Conservation (phyloP, 164 flowering plant species). For the Dillenia suffruticosa region DNA sequence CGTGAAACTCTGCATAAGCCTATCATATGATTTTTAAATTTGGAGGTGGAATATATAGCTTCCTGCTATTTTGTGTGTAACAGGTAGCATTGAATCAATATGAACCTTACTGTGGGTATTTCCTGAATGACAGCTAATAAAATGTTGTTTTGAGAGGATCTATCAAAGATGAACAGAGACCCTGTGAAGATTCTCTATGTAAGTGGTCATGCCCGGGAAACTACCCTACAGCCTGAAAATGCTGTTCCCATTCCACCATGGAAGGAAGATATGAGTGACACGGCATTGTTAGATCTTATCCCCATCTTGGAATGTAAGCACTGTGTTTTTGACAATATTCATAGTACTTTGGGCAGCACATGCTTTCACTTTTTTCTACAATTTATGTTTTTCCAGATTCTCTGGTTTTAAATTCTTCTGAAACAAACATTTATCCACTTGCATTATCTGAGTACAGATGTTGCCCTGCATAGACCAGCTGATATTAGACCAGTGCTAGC, state of each 20-base stretch:
- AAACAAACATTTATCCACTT: not conserved
- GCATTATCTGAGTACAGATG: constrained; percentile 42
- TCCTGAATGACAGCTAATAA: not conserved
- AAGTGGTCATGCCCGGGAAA: constrained; percentile 75
- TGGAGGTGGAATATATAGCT: no score
- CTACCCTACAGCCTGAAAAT: constrained; percentile 82
- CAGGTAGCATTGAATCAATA: no score
- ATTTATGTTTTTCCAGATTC: no score
- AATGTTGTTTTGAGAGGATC: constrained; percentile 51
- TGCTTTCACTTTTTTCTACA: no score
- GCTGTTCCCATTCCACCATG: constrained; percentile 68
- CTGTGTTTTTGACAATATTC: not conserved
- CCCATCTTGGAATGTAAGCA: constrained; percentile 88
- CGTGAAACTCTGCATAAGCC: no score
- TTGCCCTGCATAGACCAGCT: constrained; percentile 70
- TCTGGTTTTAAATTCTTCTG: no score
- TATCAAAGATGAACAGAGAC: constrained; percentile 85
- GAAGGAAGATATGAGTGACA: constrained; percentile 70
- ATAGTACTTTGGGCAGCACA: no score
- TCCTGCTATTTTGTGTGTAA: no score
- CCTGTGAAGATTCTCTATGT: constrained; percentile 72
- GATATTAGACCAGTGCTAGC: constrained; percentile 82
- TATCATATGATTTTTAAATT: no score
- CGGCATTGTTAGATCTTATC: constrained; percentile 76
- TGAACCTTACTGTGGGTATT: no score